These are phyloP conservation scores for Haematococcus lacustris DNA, from an alignment of 139 green algal genomes.

Conservation along the genomic window DNA sequence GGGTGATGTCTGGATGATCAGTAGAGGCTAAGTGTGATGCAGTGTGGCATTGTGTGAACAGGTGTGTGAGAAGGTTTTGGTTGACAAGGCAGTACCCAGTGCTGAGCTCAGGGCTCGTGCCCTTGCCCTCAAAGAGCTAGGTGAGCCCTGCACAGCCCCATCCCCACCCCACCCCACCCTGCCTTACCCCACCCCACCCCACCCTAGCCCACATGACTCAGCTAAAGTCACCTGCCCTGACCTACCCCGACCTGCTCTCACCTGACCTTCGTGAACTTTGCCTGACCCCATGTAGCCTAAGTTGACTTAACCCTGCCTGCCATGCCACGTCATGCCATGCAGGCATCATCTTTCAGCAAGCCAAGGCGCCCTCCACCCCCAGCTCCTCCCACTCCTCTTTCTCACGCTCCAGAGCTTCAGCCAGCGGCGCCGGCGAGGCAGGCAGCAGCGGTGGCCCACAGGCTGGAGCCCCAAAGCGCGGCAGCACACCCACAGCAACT, in stretches of 20 bases:
- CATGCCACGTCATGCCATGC: background rate
- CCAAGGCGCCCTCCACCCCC: conserved; percentile 11
- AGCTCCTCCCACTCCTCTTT: too few relatives aligned
- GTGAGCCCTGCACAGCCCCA: too few relatives aligned
- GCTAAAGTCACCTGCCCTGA: background rate
- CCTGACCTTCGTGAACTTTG: too few relatives aligned
- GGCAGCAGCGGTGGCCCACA: background rate
- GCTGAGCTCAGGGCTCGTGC: conserved; percentile 17
- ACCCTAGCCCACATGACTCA: background rate
- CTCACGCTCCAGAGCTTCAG: too few relatives aligned
- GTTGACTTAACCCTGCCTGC: too few relatives aligned
- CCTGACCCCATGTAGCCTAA: too few relatives aligned
- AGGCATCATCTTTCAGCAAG: conserved; percentile 27
- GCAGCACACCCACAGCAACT: background rate
- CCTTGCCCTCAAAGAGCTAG: conserved; percentile 22
- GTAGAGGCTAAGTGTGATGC: too few relatives aligned
- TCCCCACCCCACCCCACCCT: too few relatives aligned
- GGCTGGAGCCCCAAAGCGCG: background rate
- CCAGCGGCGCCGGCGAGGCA: background rate
- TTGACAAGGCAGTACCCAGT: conserved; percentile 16
- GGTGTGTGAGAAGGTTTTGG: conserved; percentile 30
- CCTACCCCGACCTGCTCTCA: background rate
- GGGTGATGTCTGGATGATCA: too few relatives aligned
- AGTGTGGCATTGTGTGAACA: too few relatives aligned
- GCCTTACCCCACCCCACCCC: background rate